A percentile compares a stretch with the other conserved stretches of the same genome.
These are phyloP conservation scores for Infundibulicybe gibba DNA, from an alignment of 768 basidiomycete genomes.

Conservation along the genomic window DNA sequence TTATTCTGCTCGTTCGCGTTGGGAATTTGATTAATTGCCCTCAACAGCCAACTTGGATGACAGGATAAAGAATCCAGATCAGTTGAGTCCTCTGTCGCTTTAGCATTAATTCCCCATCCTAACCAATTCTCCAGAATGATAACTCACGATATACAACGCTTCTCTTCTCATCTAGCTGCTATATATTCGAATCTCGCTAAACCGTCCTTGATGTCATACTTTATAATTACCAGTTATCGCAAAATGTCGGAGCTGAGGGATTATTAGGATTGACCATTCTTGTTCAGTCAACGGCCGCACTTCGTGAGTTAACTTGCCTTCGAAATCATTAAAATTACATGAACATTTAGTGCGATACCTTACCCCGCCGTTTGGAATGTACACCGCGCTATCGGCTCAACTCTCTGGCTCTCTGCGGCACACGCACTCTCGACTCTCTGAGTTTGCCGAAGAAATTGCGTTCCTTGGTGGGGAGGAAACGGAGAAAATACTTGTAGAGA, in stretches of 20 bases:
- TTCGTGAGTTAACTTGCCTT: slow-evolving; percentile 51
- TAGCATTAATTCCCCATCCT: background rate
- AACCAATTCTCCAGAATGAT: slow-evolving; percentile 63
- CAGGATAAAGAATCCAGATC: slow-evolving; percentile 93
- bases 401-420: slow-evolving; percentile 88
- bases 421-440: slow-evolving; percentile 86
- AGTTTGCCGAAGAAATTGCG: slow-evolving; percentile 86
- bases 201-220: slow-evolving; percentile 85
- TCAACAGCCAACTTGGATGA: slow-evolving; percentile 86
- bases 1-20: background rate
- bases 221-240: slow-evolving; percentile 93
- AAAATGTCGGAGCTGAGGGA: slow-evolving; percentile 93
- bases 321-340: background rate
- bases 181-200: slow-evolving; percentile 95
- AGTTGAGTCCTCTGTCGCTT: slow-evolving; percentile 46
- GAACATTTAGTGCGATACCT: slow-evolving; percentile 69
- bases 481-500: slow-evolving; percentile 89
- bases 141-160: slow-evolving; percentile 92
- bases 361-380: slow-evolving; percentile 90
- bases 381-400: slow-evolving; percentile 84
- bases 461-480: slow-evolving; percentile 86
- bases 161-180: slow-evolving; percentile 85
- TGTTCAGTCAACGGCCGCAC: slow-evolving; percentile 78
- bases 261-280: slow-evolving; percentile 77
- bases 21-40: no score